Conservation (phyloP, 2,329 filamentous ascomycete genomes). For the Thelonectria rubi region DNA sequence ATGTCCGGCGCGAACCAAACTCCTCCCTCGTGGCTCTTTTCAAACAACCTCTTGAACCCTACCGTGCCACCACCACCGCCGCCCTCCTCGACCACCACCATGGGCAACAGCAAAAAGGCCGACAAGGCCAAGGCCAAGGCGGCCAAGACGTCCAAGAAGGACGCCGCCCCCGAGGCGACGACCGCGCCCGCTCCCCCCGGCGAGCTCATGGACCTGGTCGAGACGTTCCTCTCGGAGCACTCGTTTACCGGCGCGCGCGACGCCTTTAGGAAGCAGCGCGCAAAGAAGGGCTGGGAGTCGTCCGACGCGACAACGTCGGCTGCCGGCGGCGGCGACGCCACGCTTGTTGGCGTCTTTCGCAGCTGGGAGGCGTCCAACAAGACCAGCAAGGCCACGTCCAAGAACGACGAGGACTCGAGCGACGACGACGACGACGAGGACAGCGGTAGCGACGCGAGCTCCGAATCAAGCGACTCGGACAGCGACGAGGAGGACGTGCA, state of each 20-base stretch:
- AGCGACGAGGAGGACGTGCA: conserved; percentile 49
- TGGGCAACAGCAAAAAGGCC: conserved; percentile 50
- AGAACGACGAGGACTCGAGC: conserved; percentile 22
- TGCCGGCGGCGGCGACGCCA: conserved; percentile 41
- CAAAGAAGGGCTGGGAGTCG: conserved; percentile 58
- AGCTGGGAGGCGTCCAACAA: conserved; percentile 55
- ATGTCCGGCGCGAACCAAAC: conserved; percentile 47
- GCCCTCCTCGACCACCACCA: conserved; percentile 31
- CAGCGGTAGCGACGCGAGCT: conserved; percentile 43
- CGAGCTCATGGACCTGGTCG: conserved; percentile 73
- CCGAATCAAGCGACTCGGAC: conserved; percentile 43
- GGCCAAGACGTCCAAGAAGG: conserved; percentile 35
- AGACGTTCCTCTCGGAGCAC: conserved; percentile 71
- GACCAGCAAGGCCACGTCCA: conserved; percentile 35
- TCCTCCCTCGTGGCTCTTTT: conserved; percentile 56
- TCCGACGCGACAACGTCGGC: conserved; percentile 23
- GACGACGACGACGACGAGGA: conserved; percentile 46
- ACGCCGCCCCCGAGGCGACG: not conserved
- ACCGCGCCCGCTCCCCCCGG: conserved; percentile 57
- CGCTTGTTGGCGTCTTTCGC: conserved; percentile 61
- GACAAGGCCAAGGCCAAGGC: conserved; percentile 33
- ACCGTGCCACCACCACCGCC: conserved; percentile 26
- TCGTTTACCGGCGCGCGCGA: conserved; percentile 69
- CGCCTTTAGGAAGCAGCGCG: conserved; percentile 71
- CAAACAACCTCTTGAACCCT: conserved; percentile 49